Conservation (phyloP, 164 flowering plant genomes). For the Malania oleifera region DNA sequence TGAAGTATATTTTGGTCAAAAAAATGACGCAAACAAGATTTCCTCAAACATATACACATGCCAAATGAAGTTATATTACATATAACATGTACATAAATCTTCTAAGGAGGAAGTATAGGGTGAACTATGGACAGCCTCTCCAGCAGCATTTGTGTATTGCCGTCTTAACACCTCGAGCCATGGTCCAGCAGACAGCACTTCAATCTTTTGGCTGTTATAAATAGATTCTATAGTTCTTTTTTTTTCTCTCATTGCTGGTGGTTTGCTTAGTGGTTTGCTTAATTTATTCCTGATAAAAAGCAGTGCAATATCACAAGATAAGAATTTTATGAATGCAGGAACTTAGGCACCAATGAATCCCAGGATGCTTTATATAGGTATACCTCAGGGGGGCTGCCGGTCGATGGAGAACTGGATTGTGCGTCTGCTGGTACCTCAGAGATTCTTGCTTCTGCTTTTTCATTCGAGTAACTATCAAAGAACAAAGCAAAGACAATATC, state of each 20-base stretch:
- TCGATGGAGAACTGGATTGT: conserved; percentile 16
- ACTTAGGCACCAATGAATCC: not conserved
- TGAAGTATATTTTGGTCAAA: no score
- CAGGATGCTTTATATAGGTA: not conserved
- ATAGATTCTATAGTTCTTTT: not conserved
- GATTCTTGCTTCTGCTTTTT: conserved; percentile 58
- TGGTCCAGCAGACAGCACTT: not conserved
- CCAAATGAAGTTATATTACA: no score
- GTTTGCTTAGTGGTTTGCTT: no score
- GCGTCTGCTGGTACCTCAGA: conserved; percentile 33
- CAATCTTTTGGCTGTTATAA: not conserved
- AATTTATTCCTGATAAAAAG: not conserved
- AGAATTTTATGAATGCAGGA: not conserved
- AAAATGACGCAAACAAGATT: no score
- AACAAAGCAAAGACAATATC: not conserved
- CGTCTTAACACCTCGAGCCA: not conserved
- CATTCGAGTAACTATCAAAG: conserved; percentile 47
- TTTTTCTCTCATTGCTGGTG: not conserved
- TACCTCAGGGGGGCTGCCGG: conserved; percentile 24
- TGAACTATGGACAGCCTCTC: no score
- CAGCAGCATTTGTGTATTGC: no score
- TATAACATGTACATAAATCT: no score
- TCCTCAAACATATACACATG: no score
- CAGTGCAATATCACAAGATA: not conserved
- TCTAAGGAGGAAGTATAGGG: no score